phyloP scores from a whole-genome alignment of 2,329 filamentous ascomycete species.

The Fusarium beomiforme region DNA sequence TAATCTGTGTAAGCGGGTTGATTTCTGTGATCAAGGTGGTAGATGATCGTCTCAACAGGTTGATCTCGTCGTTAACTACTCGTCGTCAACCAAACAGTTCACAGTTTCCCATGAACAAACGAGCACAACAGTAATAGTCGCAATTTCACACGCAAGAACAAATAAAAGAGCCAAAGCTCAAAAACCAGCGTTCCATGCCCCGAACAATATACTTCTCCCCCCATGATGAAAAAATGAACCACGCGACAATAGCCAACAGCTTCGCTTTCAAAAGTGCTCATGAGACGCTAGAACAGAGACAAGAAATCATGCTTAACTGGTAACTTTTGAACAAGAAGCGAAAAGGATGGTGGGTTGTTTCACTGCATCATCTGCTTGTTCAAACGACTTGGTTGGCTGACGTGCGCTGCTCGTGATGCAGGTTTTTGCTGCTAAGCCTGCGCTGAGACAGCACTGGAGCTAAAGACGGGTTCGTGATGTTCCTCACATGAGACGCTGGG shows the following conservation, averaged over 20 bases:
- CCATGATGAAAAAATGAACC: slow-evolving; percentile 15
- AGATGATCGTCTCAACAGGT: neutral
- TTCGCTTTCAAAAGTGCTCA: slow-evolving; percentile 7
- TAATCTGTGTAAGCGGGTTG: neutral
- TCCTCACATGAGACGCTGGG: slow-evolving; percentile 35
- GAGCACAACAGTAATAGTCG: slow-evolving; percentile 17
- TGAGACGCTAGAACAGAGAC: slow-evolving; percentile 23
- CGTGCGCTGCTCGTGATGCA: slow-evolving; percentile 29
- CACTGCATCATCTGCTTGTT: slow-evolving; percentile 30
- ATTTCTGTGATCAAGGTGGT: neutral
- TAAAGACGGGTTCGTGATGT: slow-evolving; percentile 32
- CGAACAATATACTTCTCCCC: slow-evolving; percentile 25
- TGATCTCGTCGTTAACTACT: slow-evolving; percentile 22
- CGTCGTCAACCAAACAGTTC: neutral
- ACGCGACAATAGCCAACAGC: slow-evolving; percentile 27
- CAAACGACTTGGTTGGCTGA: slow-evolving; percentile 29
- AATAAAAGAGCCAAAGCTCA: neutral
- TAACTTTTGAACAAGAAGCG: neutral
- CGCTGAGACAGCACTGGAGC: slow-evolving; percentile 23
- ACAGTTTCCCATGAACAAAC: slow-evolving; percentile 18
- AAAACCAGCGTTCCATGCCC: neutral
- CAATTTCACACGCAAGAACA: slow-evolving; percentile 4
- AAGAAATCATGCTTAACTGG: slow-evolving; percentile 4
- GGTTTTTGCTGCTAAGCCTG: slow-evolving; percentile 17
- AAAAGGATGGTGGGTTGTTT: slow-evolving; percentile 31